These are phyloP conservation scores for Pseudopyricularia cyperi DNA, from an alignment of 2,329 filamentous ascomycete species.

Conservation along the genomic window DNA sequence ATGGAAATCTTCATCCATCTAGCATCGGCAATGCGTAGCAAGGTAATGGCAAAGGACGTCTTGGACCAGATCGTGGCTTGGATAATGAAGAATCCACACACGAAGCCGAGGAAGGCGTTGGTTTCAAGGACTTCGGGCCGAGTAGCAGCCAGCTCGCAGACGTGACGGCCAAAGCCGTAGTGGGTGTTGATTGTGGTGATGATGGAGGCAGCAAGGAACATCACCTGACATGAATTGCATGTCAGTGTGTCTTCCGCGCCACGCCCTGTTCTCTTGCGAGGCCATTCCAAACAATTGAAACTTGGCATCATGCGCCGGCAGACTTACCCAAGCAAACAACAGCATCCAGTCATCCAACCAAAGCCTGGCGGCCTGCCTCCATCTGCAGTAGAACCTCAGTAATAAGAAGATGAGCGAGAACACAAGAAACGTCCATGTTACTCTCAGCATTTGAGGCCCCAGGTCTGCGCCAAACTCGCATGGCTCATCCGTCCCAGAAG, in stretches of 20 bases:
- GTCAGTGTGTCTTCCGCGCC: background rate
- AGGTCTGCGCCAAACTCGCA: background rate
- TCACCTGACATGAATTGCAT: background rate
- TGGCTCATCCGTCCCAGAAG: background rate
- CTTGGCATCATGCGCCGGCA: no score
- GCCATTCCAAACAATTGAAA: no score
- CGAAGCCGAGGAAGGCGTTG: background rate
- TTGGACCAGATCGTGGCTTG: constrained; percentile 20
- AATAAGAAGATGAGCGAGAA: constrained; percentile 10
- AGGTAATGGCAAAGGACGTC: constrained; percentile 22
- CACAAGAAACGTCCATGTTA: constrained; percentile 7
- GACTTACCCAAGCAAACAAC: background rate
- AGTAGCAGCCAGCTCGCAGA: constrained; percentile 4
- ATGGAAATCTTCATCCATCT: constrained; percentile 11
- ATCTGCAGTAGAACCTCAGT: constrained; percentile 15
- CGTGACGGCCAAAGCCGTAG: constrained; percentile 4
- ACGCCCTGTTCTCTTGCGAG: background rate
- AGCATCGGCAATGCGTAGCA: constrained; percentile 17
- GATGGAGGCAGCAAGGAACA: background rate
- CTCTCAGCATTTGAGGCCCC: background rate
- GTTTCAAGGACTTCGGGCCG: background rate
- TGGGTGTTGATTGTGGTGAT: constrained; percentile 2
- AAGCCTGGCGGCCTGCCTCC: background rate
- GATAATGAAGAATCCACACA: constrained; percentile 14
- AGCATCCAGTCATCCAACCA: constrained; percentile 2